Base-by-base conservation (phyloP, 2,329 filamentous ascomycete species). In the Tothia fuscella region DNA sequence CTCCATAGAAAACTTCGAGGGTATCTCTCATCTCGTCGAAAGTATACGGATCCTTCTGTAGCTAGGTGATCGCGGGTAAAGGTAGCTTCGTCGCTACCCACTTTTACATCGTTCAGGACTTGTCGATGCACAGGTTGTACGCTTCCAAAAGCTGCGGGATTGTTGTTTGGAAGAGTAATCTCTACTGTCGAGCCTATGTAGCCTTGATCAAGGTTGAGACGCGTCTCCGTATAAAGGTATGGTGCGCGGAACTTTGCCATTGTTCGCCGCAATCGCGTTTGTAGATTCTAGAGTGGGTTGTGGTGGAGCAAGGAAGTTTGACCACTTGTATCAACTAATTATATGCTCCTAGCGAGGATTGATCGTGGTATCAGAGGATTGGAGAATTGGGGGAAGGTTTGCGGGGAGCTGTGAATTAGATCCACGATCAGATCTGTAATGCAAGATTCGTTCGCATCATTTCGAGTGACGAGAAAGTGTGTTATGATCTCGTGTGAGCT, bases 1-100 rank as follows among this genome's bases (percentile, higher is more conserved):
- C 89, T 77, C 91, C 91, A 98, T 36, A 94, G 71, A 56, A 96
- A 93, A 60, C 77, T 85, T 56, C 83, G 79, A 29, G 91, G 91
- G 48, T 81, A 79, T 48, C 74, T 69, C 54, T 82, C 76, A 58
- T 81, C 74, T 58, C 75, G 74, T n/a, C 91, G 78, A 61, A 93
- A 87, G 65, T 85, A 94, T 43, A 96, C 72, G 2, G 85, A 86
- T 21, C 85, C 81, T 24, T 87, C 76, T 2, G 71, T 79, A 20
- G 89, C 85, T 41, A 95, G 66, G 55, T 83, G 76, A 48, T 75
- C 78, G 46, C 73, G 68, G 49, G 79, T 76, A 55, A 93, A 94
- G 7, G 73, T 67, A 42, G 76, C 76, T 58, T 89, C 82, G 50
- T 88, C 83, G 54, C 83, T 53, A 26, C 60, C 60, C 32, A 48